Conservation (phyloP, 306 rosid species). For the Astragalus membranaceus region DNA sequence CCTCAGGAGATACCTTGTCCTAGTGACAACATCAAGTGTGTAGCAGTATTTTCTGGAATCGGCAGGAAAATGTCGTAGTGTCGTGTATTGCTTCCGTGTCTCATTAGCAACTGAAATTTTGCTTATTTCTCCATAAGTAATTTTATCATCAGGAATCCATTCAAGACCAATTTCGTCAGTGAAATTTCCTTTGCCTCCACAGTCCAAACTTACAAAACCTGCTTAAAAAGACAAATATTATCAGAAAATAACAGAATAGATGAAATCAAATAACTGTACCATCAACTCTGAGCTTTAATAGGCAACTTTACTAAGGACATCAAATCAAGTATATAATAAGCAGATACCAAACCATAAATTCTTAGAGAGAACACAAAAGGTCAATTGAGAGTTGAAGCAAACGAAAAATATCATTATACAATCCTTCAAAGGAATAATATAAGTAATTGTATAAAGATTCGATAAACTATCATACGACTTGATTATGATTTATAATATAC, state of each 20-base stretch:
- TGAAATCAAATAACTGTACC: background rate
- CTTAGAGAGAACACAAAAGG: background rate
- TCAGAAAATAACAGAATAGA: background rate
- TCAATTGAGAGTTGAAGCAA: background rate
- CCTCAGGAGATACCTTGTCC: constrained; percentile 85
- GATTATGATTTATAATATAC: background rate
- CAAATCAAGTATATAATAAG: background rate
- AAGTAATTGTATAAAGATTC: background rate
- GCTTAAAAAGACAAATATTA: constrained; percentile 18
- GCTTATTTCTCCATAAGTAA: constrained; percentile 51
- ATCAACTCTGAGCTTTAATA: background rate
- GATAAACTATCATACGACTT: background rate
- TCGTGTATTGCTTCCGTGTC: constrained; percentile 62
- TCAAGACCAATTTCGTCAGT: constrained; percentile 69
- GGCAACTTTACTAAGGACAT: background rate
- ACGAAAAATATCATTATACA: background rate
- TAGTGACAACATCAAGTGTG: constrained; percentile 59
- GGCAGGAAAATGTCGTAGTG: constrained; percentile 77
- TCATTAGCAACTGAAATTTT: constrained; percentile 58
- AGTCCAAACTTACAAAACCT: constrained; percentile 94
- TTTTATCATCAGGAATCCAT: constrained; percentile 66
- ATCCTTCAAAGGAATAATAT: background rate
- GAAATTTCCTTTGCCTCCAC: constrained; percentile 73
- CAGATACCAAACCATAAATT: background rate
- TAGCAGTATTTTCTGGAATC: constrained; percentile 93